A percentile compares a stretch with the other conserved stretches of the same genome.
Conservation (phyloP, 2,329 filamentous ascomycete species). For the Colletotrichum noveboracense region DNA sequence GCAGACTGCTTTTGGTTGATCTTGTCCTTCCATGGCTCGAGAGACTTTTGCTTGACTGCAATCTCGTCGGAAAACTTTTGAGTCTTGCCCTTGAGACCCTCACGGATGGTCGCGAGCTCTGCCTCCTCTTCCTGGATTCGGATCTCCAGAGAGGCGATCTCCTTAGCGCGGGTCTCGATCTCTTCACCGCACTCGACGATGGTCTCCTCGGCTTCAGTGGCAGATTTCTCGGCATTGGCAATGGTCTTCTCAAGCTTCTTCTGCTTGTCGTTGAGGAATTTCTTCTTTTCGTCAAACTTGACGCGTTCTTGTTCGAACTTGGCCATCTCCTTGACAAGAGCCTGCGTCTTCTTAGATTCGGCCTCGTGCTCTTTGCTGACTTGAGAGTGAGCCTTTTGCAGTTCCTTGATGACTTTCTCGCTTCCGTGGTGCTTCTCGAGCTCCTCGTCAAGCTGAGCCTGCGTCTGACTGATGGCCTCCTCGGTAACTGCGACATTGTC, state of each 20-base stretch:
- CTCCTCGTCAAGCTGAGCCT: conserved; percentile 84
- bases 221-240: conserved; percentile 74
- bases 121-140: conserved; percentile 80
- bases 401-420: conserved; percentile 86
- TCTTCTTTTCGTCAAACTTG: conserved; percentile 97
- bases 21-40: conserved; percentile 96
- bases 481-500: conserved; percentile 89
- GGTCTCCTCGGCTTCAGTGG: conserved; percentile 76
- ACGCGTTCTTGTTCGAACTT: conserved; percentile 96
- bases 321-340: conserved; percentile 82
- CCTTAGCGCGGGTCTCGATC: conserved; percentile 75
- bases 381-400: conserved; percentile 83
- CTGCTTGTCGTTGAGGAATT: conserved; percentile 88
- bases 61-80: conserved; percentile 94
- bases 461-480: conserved; percentile 90
- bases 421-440: conserved; percentile 90
- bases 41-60: conserved; percentile 85
- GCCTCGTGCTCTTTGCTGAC: conserved; percentile 83
- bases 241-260: conserved; percentile 95
- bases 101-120: conserved; percentile 82
- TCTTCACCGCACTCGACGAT: conserved; percentile 81
- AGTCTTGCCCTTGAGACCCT: conserved; percentile 92
- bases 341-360: conserved; percentile 82
- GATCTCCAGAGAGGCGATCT: conserved; percentile 78
- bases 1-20: conserved; percentile 95